Base-by-base conservation (phyloP, 306 rosid species). In the Prunus armeniaca region DNA sequence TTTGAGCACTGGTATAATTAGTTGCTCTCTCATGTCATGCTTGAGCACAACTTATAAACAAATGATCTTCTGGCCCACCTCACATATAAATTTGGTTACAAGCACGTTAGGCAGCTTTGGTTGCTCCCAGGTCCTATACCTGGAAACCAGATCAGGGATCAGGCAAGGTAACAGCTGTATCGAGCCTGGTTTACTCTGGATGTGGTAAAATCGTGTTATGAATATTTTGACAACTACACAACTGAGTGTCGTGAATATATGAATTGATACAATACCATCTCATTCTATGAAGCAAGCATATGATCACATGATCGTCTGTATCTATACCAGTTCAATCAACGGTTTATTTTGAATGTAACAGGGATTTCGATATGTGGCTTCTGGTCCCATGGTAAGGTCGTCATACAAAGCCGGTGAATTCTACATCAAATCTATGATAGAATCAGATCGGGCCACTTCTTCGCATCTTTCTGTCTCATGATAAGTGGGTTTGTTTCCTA, bases 361-460 rank as follows among this genome's bases (percentile, higher is more conserved):
- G 97, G 97, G 97, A 55, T 93, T 95, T 76, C 92, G 92, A 61
- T 90, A 92, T 61, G 96, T 95, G 76, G 99, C 97, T 43, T 90
- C 97, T 71, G 93, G 99, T 62, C 99, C 96, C 64, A 86, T 92
- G 93, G 97, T 95, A 67, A 95, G 97, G 80, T 95, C 97, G 38
- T 92, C 97, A 67, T 95, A 90, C 84, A 89, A 92, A 71, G 98
- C 98, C 38, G 98, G 96, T 66, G 97, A 90, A 78, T 95, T 81
- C 90, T 91, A 93, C 74, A 93, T 93, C 78, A 93, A 93, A 83
- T 91, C 98, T 76, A 91, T 93, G 98, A 93, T 91, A 69, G 97
- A 93, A 62, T 83, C 91, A 19, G 97, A 93, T 80, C 96, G 97
- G 45, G 90, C 88, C 62, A 85, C 86, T 47, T 87, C 94, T 78